These are phyloP conservation scores for Lathyrus sativus DNA, from an alignment of 306 rosid genomes.

Conservation along the genomic window DNA sequence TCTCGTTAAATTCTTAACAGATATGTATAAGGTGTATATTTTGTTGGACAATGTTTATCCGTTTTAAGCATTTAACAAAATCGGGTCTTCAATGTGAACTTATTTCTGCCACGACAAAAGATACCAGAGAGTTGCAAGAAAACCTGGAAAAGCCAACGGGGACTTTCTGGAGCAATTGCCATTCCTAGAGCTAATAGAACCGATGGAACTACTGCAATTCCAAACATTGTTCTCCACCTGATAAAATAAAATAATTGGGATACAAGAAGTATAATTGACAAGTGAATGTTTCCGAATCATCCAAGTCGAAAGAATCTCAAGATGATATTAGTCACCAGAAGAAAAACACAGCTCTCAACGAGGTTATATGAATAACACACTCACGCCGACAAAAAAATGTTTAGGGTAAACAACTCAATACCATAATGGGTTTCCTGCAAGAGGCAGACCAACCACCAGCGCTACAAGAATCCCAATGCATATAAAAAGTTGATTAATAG, in stretches of 20 bases:
- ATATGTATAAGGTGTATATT: background rate
- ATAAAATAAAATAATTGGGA: constrained; percentile 4
- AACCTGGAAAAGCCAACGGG: constrained; percentile 98
- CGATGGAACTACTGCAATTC: constrained; percentile 82
- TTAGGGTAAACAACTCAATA: constrained; percentile 40
- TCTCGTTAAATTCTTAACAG: constrained; percentile 1
- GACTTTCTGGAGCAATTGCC: constrained; percentile 91
- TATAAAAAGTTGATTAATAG: constrained; percentile 91
- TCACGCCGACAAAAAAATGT: background rate
- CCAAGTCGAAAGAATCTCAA: background rate
- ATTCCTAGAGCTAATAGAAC: constrained; percentile 88
- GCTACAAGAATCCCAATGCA: constrained; percentile 92
- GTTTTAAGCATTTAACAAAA: constrained; percentile 14
- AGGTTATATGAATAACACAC: constrained; percentile 33
- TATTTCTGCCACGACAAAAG: constrained; percentile 28
- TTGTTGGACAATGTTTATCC: constrained; percentile 18
- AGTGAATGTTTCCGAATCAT: too few relatives aligned
- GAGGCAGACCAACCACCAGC: constrained; percentile 89
- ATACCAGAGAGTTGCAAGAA: constrained; percentile 22
- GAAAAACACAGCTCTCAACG: constrained; percentile 23
- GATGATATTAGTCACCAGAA: background rate
- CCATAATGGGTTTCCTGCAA: constrained; percentile 90
- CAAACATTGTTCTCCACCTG: constrained; percentile 99
- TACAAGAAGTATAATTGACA: too few relatives aligned
- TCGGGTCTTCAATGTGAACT: background rate